Percentiles rank a stretch among this genome's conserved stretches.
Evolutionary conservation across 2,329 filamentous ascomycete species (phyloP).

Genomic region (Graphilbum fragrans): DNA sequence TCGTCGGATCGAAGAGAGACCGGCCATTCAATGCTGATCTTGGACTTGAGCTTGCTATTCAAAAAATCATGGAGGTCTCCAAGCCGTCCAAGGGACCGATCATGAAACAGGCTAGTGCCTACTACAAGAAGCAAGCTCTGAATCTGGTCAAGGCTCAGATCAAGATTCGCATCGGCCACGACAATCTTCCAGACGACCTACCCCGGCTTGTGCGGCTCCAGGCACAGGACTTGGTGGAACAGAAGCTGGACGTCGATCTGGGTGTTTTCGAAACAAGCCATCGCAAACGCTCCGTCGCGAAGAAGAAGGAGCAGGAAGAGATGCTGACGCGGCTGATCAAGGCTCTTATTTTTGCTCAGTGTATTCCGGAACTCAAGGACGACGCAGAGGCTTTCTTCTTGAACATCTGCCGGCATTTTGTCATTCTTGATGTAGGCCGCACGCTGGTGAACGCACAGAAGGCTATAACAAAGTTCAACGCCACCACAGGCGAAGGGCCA

Average conservation of each 20-base stretch:
- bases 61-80: conserved; percentile 71
- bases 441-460: conserved; percentile 76
- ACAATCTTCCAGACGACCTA: conserved; percentile 82
- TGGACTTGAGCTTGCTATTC: conserved; percentile 79
- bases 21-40: conserved; percentile 77
- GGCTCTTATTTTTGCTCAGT: conserved; percentile 74
- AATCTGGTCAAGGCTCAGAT: conserved; percentile 78
- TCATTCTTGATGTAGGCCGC: conserved; percentile 76
- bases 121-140: conserved; percentile 90
- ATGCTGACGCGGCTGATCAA: conserved; percentile 80
- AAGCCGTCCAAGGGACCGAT: conserved; percentile 33
- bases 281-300: conserved; percentile 69
- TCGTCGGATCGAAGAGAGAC: conserved; percentile 83
- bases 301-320: conserved; percentile 75
- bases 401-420: conserved; percentile 80
- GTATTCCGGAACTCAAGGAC: conserved; percentile 65
- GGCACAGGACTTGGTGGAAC: conserved; percentile 69
- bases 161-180: conserved; percentile 80
- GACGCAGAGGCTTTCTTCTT: conserved; percentile 65
- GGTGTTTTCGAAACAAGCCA: conserved; percentile 65
- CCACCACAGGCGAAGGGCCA: conserved; percentile 74
- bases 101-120: conserved; percentile 56
- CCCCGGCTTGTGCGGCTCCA: conserved; percentile 75
- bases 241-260: conserved; percentile 59
- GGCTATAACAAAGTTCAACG: conserved; percentile 67